These are phyloP conservation scores for Ilyonectria mors-panacis DNA, from an alignment of 2,329 filamentous ascomycete genomes.

Conservation along the genomic window DNA sequence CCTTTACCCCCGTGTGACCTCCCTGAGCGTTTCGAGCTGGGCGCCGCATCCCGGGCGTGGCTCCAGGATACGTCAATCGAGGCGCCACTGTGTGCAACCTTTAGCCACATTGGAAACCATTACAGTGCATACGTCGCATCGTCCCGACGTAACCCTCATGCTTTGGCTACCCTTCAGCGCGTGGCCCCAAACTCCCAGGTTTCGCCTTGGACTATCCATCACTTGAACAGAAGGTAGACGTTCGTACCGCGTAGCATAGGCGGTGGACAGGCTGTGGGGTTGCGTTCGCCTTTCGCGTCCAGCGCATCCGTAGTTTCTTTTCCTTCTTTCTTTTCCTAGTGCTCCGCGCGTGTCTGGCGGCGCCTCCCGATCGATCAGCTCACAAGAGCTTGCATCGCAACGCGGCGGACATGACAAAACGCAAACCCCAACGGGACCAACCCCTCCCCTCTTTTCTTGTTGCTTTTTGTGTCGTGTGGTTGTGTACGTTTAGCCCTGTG, in stretches of 20 bases:
- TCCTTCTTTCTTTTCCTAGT: conserved; percentile 8
- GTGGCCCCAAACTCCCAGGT: conserved; percentile 1
- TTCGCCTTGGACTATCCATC: no score
- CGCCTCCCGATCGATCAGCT: conserved; percentile 12
- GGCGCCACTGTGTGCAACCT: conserved; percentile 13
- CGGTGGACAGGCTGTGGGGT: not conserved
- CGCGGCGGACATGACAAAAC: not conserved
- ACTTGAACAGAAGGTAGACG: not conserved
- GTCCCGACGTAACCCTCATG: not conserved
- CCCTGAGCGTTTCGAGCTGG: conserved; percentile 6
- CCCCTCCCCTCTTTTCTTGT: not conserved
- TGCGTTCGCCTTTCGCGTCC: not conserved
- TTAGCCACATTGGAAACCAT: not conserved
- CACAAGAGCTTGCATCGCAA: conserved; percentile 16
- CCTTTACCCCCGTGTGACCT: not conserved
- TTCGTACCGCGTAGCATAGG: not conserved
- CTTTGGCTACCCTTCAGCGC: not conserved
- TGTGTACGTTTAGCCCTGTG: conserved; percentile 12
- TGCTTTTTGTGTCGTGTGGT: conserved; percentile 19
- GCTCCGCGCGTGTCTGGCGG: conserved; percentile 6
- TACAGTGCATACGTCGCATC: conserved; percentile 2
- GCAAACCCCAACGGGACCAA: not conserved
- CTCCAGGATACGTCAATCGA: conserved; percentile 16
- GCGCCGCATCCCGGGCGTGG: conserved; percentile 5
- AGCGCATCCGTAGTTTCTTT: not conserved